Evolutionary conservation across 257 asterid species (phyloP), one percentile per base, ranked within the genome.

Genomic region (Ilex asprella): DNA sequence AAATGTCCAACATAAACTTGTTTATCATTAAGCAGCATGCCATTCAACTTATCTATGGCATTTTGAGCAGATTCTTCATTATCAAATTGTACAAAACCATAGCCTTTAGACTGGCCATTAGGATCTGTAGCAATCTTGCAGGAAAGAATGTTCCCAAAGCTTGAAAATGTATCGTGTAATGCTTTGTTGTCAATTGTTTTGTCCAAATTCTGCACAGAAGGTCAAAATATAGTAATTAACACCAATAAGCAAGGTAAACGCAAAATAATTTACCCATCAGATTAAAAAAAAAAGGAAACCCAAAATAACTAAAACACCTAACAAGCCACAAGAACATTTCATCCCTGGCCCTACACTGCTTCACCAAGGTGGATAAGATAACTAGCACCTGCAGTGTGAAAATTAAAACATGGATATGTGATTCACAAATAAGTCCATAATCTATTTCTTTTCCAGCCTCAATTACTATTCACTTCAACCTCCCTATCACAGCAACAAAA

Each of bases 91-190:
- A 84, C 88, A 71, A 77, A 84, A 3, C 86, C 91, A 60, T 81
- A 71, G 14, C 91, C 82, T 71, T 58, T 74, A 1, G 81, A 79
- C 30, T 71, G 82, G 16, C 86, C 86, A 73, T 67, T 65, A 63
- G 54, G 15, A 55, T 81, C 88, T 2, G 84, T 71, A 12, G 83
- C 90, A 52, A 83, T 73, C 79, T 83, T 83, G 90, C 87, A 83
- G 2, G 90, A 81, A 32, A 79, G 73, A 15, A 81, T 81, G 72
- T 71, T 67, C 12, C 91, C 91, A 67, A 84, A 84, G 63, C 61
- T 58, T 30, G 82, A 71, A 55, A 84, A 84, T 21, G 78, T 81
- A 16, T 79, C 88, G 58, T 81, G 84, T 59, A 81, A 72, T 11
- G 84, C 82, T 72, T 77, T 77, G 73, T 79, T 74, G 60, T 84